Conservation (phyloP, 2,329 filamentous ascomycete species). For the Erysiphe pulchra region DNA sequence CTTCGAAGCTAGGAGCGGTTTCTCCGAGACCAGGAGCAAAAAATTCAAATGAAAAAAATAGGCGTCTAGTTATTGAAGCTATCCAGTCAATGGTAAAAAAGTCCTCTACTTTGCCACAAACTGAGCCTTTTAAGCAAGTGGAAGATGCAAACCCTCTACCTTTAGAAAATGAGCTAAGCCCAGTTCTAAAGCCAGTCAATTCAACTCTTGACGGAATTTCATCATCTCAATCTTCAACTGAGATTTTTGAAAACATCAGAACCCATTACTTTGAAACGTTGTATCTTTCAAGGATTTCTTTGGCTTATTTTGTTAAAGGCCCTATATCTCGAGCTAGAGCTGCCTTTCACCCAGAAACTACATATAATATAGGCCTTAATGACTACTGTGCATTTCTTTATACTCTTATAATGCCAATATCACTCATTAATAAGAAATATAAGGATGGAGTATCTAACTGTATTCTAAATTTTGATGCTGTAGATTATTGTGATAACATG, state of each 20-base stretch:
- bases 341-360: constrained; percentile 33
- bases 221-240: constrained; percentile 10
- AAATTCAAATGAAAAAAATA: constrained; percentile 19
- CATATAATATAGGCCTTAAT: constrained; percentile 31
- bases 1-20: not conserved
- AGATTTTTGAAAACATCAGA: constrained; percentile 31
- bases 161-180: not conserved
- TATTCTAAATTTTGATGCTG: constrained; percentile 25
- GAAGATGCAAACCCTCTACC: constrained; percentile 1
- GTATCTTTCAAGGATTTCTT: constrained; percentile 40
- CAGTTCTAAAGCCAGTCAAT: not conserved
- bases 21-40: constrained; percentile 4
- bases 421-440: constrained; percentile 56
- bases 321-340: constrained; percentile 51
- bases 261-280: constrained; percentile 32
- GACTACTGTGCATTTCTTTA: constrained; percentile 46
- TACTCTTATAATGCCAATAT: constrained; percentile 36
- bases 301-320: constrained; percentile 67
- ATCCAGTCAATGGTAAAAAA: constrained; percentile 33
- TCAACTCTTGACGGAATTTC: not conserved
- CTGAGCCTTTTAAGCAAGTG: constrained; percentile 1
- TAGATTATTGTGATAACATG: constrained; percentile 22
- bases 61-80: constrained; percentile 33
- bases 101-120: constrained; percentile 7
- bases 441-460: constrained; percentile 41